Base-by-base conservation (phyloP, 2,329 filamentous ascomycete genomes). In the Zymoseptoria passerinii region DNA sequence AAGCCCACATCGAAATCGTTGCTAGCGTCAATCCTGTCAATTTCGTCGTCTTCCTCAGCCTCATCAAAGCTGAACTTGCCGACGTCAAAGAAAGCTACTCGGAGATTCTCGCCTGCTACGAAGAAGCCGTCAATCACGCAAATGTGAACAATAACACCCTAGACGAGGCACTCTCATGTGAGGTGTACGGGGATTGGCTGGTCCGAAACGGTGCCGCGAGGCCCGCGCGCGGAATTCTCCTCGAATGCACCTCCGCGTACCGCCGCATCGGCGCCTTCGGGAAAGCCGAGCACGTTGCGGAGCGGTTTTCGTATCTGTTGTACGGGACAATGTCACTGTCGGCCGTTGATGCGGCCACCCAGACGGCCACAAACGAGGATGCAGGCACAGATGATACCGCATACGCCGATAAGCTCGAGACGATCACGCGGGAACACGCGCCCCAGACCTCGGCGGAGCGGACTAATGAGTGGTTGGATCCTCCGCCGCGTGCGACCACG, bases 151-250 rank as follows among this genome's bases (percentile, higher is more conserved):
- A 80, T 50, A 87, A 88, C 61, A 68, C 81, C 2, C 81, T 90
- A 53, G 88, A 92, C 60, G 87, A 91, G 70, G 88, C 86, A 0
- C 77, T 90, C 1, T 83, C 84, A 16, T 87, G 88, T 67, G 88
- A 89, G 68, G 76, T 91, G 28, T 87, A 91, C 75, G 87, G 84
- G 1, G 86, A 86, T 8, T 86, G 84, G 68, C 83, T 90, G 61
- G 77, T 89, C 55, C 79, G 88, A 13, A 79, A 81, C 61, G 81
- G 81, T 10, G 85, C 87, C 3, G 79, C 83, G 48, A 77, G 89
- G 61, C 86, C 87, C 40, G 89, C 88, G 27, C 81, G 85, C 55
- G 81, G 84, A n/a, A 81, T 86, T 0, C 74, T 92, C 16, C 80
- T 82, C 29, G 88, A 91, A 61, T 82, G 85, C 2, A 78, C 89